These are phyloP conservation scores for Mucor velutinosus DNA, from an alignment of 371 early-diverging fungal species.

Conservation along the genomic window DNA sequence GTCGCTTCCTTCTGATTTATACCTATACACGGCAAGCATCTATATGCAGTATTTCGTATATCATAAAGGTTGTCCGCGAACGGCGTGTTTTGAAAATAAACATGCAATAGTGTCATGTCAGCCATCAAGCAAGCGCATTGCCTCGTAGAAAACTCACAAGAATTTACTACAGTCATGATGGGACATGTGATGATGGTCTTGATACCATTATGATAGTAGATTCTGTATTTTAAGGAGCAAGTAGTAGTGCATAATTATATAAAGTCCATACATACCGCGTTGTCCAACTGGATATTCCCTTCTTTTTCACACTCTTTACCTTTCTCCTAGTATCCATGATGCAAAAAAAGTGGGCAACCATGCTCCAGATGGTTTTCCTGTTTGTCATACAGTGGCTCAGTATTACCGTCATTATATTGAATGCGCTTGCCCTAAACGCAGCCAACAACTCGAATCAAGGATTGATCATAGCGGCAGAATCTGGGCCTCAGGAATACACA, in stretches of 20 bases:
- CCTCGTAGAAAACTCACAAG: too few relatives aligned
- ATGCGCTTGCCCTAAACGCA: constrained; percentile 18
- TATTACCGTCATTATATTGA: constrained; percentile 31
- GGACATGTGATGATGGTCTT: neutral
- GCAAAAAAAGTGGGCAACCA: constrained; percentile 15
- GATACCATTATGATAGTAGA: neutral
- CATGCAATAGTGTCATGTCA: too few relatives aligned
- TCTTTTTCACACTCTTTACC: neutral
- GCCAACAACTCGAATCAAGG: constrained; percentile 8
- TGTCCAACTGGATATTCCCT: neutral
- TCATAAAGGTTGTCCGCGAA: too few relatives aligned
- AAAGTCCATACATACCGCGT: neutral
- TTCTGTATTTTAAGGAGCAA: constrained; percentile 2
- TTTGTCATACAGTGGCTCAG: constrained; percentile 39
- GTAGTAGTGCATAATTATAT: neutral
- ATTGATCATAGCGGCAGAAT: constrained; percentile 12
- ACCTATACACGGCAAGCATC: too few relatives aligned
- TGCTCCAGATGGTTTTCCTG: constrained; percentile 27
- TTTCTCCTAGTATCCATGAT: neutral
- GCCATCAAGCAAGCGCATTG: too few relatives aligned
- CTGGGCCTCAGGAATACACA: constrained; percentile 30
- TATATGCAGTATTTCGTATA: too few relatives aligned
- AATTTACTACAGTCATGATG: neutral
- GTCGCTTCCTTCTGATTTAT: too few relatives aligned
- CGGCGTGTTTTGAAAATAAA: too few relatives aligned